Evolutionary conservation across 2,329 filamentous ascomycete species (phyloP).

Genomic region (Colletotrichum chrysophilum): DNA sequence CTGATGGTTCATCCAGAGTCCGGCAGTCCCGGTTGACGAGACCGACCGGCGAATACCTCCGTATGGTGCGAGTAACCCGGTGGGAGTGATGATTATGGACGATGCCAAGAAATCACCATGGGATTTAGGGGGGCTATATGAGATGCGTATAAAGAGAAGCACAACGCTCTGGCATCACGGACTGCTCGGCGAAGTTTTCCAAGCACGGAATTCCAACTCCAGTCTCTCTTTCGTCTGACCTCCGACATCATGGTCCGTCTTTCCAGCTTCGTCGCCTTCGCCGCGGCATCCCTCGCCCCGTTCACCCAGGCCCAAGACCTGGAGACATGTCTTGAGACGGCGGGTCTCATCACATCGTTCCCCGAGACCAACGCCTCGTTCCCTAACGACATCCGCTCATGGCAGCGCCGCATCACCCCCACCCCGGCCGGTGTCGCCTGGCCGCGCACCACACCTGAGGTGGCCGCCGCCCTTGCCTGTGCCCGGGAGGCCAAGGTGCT

Average conservation of each 20-base stretch:
- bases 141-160: neutral
- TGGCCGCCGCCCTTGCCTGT: slow-evolving; percentile 18
- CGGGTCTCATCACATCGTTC: slow-evolving; percentile 16
- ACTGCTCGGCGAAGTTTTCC: neutral
- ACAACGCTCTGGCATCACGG: neutral
- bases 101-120: neutral
- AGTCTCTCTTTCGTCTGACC: neutral
- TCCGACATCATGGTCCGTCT: neutral
- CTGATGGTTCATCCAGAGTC: neutral
- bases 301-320: neutral
- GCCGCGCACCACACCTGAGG: slow-evolving; percentile 12
- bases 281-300: neutral
- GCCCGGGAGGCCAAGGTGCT: slow-evolving; percentile 18
- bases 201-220: neutral
- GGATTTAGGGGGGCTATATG: neutral
- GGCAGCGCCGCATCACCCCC: slow-evolving; percentile 19
- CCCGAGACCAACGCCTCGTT: slow-evolving; percentile 17
- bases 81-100: neutral
- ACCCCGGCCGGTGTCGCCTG: slow-evolving; percentile 19
- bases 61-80: neutral
- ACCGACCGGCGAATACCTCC: neutral
- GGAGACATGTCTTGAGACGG: slow-evolving; percentile 15
- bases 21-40: neutral
- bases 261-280: neutral
- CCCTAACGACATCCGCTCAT: slow-evolving; percentile 4